Evolutionary conservation across 2,329 filamentous ascomycete species (phyloP), one percentile per base, ranked within the genome.

Genomic region (Calonectria henricotiae): DNA sequence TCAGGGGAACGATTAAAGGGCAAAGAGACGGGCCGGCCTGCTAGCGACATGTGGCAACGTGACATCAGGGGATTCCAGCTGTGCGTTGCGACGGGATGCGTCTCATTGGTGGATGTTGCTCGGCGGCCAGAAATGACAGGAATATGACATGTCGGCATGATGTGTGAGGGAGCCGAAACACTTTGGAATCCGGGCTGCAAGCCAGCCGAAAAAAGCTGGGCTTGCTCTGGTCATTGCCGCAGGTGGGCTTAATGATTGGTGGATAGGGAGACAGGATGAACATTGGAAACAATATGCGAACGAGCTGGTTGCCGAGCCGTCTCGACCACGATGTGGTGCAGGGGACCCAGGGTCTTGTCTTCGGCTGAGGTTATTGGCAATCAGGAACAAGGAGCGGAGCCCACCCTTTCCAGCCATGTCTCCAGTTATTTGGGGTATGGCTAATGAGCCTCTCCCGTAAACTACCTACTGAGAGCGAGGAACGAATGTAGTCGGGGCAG

Each of bases 71-170:
- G 49, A 41, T 27, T 35, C 32, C 13, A 25, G 30, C 37, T 32
- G 54, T 32, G 51, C 55, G 46, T n/a, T 47, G 61, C 35, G 65
- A 67, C 65, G 39, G 44, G 62, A 27, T 25, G 35, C 55, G 69
- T 65, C 70, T 69, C 65, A 65, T 71, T 74, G 72, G 72, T 27
- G 60, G 39, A 51, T 54, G 67, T 54, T 27, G 37, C 55, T 43
- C 23, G 43, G 44, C 17, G 17, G 20, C 67, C 46, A 58, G 35
- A 68, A 55, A 51, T 70, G 65, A 44, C 41, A 49, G 60, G 65
- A 58, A 62, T 58, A 65, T 68, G 65, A 69, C 67, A 65, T 44
- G 35, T 47, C 37, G 30, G 51, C 11, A 43, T 47, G 39, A 64
- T 67, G 64, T 58, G 35, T 30, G 68, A 68, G 51, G 68, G 49